Base-by-base conservation (phyloP, 192 early-diverging fungal genomes). In the Paraglomus occultum region DNA sequence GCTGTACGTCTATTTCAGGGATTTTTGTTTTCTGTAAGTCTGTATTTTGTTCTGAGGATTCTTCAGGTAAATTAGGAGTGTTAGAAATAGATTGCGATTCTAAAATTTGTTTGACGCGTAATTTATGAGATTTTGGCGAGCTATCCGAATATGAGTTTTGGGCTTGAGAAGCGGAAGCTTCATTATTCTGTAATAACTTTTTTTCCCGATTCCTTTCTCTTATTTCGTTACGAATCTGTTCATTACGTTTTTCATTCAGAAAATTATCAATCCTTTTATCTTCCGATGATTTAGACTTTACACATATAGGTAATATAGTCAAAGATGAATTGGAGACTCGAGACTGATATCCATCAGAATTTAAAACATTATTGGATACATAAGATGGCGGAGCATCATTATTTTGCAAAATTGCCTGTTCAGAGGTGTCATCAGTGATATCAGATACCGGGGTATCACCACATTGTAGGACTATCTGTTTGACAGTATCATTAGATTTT, bases 21-120 rank as follows among this genome's bases (percentile, higher is more conserved):
- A 31, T 40, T 66, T 66, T 66, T 51, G n/a, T 66, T 66, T 66
- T 66, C 53, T 55, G 53, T 55, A 55, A 55, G 53, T 55, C 53
- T n/a, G 43, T 40, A 62, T 62, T 62, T 46, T 62, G 43, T 62
- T 62, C 60, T 62, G 60, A 62, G 15, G 42, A 59, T 64, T 14
- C 17, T n/a, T 55, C 53, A 55, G 53, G 53, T 55, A 55, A 55
- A 55, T 55, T 55, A 55, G 18, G 18, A 55, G 53, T 55, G 53
- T 55, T 55, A 55, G 53, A 22, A 55, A 55, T 55, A 55, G 53
- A 55, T 55, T 55, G 53, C 53, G 18, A 55, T 55, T 55, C 53
- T 22, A 22, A 55, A 55, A 55, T 55, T 55, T 55, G 53, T 55
- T 55, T 55, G 53, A 55, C 53, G 53, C 23, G 53, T 55, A 55